phyloP scores from a whole-genome alignment of 257 asterid genomes.

The Misopates orontium region DNA sequence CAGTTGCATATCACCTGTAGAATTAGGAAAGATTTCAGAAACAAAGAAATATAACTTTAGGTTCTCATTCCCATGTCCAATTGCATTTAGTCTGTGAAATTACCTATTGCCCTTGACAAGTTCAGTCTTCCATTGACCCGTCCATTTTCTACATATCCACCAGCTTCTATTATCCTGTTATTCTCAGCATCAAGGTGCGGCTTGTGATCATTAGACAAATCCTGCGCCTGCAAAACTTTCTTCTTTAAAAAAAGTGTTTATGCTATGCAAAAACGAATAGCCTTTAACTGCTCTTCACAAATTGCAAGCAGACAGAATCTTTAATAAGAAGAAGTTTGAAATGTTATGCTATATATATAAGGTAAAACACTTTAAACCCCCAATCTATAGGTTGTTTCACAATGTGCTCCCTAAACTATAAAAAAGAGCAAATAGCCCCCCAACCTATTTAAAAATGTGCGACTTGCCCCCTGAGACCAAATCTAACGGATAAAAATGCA shows the following conservation, averaged over 20 bases:
- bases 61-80: slow-evolving; percentile 22
- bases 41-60: slow-evolving; percentile 14
- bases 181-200: slow-evolving; percentile 76
- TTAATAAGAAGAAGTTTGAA: not conserved
- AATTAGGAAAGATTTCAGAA: slow-evolving; percentile 24
- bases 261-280: slow-evolving; percentile 11
- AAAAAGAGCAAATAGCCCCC: too few relatives aligned
- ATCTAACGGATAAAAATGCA: too few relatives aligned
- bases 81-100: slow-evolving; percentile 23
- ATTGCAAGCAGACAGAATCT: slow-evolving; percentile 14
- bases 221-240: slow-evolving; percentile 56
- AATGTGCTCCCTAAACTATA: too few relatives aligned
- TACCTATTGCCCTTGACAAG: slow-evolving; percentile 94
- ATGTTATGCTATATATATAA: not conserved
- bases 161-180: slow-evolving; percentile 84
- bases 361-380: too few relatives aligned
- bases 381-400: too few relatives aligned
- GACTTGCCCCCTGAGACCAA: too few relatives aligned
- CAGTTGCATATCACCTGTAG: slow-evolving; percentile 87
- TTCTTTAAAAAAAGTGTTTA: not conserved
- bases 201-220: slow-evolving; percentile 89
- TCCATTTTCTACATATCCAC: slow-evolving; percentile 89
- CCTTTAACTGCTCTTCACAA: slow-evolving; percentile 13
- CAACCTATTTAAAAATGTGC: too few relatives aligned
- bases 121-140: slow-evolving; percentile 96